Conservation (phyloP, 805 yeast genomes). For the Candida maesae region DNA sequence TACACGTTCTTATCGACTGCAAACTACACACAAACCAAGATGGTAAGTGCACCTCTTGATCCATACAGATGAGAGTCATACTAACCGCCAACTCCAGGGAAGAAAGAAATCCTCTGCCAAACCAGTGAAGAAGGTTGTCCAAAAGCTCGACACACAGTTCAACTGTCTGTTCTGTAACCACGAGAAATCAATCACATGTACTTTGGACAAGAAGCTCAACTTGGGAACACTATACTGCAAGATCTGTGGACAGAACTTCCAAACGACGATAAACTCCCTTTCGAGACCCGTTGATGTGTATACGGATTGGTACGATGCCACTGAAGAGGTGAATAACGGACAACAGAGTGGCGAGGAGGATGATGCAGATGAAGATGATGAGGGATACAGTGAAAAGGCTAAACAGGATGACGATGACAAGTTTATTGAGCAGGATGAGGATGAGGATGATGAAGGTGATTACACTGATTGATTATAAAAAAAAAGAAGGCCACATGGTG, state of each 20-base stretch:
- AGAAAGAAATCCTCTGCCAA: constrained; percentile 83
- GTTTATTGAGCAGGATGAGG: constrained; percentile 16
- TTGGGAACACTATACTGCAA: constrained; percentile 86
- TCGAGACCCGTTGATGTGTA: constrained; percentile 93
- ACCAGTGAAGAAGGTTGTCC: constrained; percentile 75
- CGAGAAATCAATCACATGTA: constrained; percentile 85
- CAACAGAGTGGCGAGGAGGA: constrained; percentile 32
- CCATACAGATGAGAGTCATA: neutral
- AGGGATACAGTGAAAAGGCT: constrained; percentile 11
- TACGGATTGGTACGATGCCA: constrained; percentile 98
- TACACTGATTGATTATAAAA: constrained; percentile 21
- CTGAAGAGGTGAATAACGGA: constrained; percentile 54
- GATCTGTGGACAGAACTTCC: constrained; percentile 92
- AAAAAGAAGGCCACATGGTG: too few relatives aligned
- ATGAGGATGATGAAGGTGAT: constrained; percentile 27
- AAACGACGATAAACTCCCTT: constrained; percentile 70
- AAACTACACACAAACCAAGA: neutral
- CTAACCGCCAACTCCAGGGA: constrained; percentile 40
- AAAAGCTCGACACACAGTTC: constrained; percentile 75
- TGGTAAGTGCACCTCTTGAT: too few relatives aligned
- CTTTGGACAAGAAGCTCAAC: constrained; percentile 79
- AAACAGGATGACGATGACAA: constrained; percentile 8
- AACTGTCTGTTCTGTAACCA: constrained; percentile 95
- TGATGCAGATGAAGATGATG: constrained; percentile 26
- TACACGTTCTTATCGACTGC: too few relatives aligned